Evolutionary conservation across 164 flowering plant species (phyloP).

Genomic region (Piper betle): DNA sequence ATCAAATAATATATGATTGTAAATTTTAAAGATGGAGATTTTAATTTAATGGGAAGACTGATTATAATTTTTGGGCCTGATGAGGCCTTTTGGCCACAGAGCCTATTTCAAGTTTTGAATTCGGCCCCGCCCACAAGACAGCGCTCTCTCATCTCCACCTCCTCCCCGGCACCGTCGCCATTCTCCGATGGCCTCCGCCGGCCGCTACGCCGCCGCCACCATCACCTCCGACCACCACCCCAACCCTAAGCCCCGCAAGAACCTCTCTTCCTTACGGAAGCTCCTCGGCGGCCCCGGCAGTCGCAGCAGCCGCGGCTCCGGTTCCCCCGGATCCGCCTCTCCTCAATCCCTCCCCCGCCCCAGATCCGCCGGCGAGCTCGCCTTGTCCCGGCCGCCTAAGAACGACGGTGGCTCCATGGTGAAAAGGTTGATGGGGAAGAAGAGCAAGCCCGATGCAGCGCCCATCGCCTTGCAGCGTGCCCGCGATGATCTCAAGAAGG

Average conservation of each 20-base stretch:
- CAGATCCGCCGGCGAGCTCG: constrained; percentile 18
- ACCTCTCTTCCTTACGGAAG: constrained; percentile 13
- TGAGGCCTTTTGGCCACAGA: no score
- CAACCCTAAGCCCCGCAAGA: constrained; percentile 6
- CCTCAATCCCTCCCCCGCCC: constrained; percentile 29
- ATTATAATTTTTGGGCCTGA: no score
- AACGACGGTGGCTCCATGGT: constrained; percentile 41
- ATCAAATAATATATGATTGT: no score
- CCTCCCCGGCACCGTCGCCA: not conserved
- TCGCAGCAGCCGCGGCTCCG: constrained; percentile 7
- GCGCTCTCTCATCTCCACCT: no score
- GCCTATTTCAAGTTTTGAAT: no score
- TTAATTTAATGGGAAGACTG: no score
- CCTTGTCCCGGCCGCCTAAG: constrained; percentile 8
- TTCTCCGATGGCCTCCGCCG: not conserved
- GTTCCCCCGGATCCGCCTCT: constrained; percentile 8
- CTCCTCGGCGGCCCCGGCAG: constrained; percentile 7
- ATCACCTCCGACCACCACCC: constrained; percentile 43
- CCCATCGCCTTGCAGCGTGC: constrained; percentile 38
- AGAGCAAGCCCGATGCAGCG: constrained; percentile 16
- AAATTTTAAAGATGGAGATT: no score
- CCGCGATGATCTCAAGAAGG: constrained; percentile 67
- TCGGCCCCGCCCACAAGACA: no score
- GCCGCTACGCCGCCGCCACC: constrained; percentile 13
- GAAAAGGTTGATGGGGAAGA: constrained; percentile 71